Base-by-base conservation (phyloP, 352 stramenopile genomes). In the Hyaloperonospora arabidopsidis region DNA sequence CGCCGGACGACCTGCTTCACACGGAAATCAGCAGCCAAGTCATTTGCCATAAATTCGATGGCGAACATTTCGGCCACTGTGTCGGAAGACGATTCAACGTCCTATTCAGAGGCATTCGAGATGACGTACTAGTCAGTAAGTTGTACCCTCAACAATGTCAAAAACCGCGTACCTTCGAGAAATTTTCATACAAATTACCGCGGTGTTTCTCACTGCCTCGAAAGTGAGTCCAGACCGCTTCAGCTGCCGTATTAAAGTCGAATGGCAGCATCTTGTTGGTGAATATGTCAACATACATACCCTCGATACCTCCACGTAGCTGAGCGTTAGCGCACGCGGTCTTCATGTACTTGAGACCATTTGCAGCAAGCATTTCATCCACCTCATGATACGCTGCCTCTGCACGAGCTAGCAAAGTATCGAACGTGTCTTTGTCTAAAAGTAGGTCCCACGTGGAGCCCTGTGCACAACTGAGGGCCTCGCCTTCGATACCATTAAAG, bases 201-300 rank as follows among this genome's bases (percentile, higher is more conserved):
- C 70, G 61, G 15, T 76, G 72, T 23, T 76, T 67, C 18, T 76
- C 61, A 4, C 67, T 72, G 7, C 68, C 68, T n/a, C 65, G 62
- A 53, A 77, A 76, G 49, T 81, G 65, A 35, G 53, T 63, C 72
- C 72, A 81, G 34, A 77, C 72, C 0, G 59, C 68, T 13, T 65
- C 52, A 5, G 61, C 67, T 5, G 67, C 64, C 7, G 68, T 67
- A 22, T 65, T 63, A 14, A 75, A 66, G 38, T 74, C 66, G 36
- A 81, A 81, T 23, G 72, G 72, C 45, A 81, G 39, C 56, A 75
- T 55, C 39, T 76, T 79, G 59, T 66, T 79, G 5, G 56, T 72
- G 36, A 75, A 70, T 49, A 81, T 71, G 15, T 81, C 67, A 4
- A 74, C 47, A 22, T 67, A 68, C 46, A 77, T 65, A 0, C 63